phyloP scores from a whole-genome alignment of 1,284 basidiomycete genomes.

The Polyporus tsugae region DNA sequence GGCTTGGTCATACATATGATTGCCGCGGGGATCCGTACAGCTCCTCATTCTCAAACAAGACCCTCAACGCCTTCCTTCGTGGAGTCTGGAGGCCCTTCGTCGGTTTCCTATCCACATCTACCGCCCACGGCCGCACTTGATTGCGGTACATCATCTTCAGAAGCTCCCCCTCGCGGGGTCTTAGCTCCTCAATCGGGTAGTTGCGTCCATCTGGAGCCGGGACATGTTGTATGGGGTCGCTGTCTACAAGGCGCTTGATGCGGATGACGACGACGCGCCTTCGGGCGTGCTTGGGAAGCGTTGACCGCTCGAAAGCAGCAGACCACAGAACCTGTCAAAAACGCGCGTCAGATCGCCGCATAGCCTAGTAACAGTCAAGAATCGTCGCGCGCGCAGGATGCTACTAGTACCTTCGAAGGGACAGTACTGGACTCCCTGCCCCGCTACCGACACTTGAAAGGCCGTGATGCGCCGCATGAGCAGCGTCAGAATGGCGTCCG shows the following conservation, averaged over 20 bases:
- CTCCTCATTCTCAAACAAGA: not conserved
- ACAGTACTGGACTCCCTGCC: no score
- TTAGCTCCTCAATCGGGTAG: not conserved
- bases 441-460: no score
- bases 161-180: not conserved
- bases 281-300: not conserved
- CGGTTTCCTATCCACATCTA: not conserved
- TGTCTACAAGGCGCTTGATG: not conserved
- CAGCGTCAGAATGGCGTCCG: not conserved
- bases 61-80: not conserved
- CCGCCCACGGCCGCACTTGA: not conserved
- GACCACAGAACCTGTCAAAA: not conserved
- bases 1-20: not conserved
- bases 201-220: not conserved
- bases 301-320: not conserved
- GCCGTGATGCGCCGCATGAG: not conserved
- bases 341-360: not conserved
- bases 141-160: not conserved
- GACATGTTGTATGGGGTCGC: not conserved
- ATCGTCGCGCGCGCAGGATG: not conserved
- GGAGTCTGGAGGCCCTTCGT: no score
- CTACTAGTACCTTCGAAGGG: no score
- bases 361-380: not conserved
- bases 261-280: not conserved
- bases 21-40: not conserved